Evolutionary conservation across 2,329 filamentous ascomycete species (phyloP).

Genomic region (Bisporella sp.): DNA sequence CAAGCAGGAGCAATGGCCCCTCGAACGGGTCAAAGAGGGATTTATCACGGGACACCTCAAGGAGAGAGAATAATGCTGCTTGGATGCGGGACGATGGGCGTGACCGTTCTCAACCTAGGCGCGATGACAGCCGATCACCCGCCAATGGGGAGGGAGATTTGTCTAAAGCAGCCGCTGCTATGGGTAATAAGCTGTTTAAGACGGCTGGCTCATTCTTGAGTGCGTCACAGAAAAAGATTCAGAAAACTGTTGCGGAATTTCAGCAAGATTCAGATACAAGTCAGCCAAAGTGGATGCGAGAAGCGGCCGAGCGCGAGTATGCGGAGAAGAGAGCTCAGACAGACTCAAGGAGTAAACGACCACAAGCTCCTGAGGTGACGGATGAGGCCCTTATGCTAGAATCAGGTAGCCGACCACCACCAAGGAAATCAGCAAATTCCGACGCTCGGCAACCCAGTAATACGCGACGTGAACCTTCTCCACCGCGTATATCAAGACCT

Average conservation of each 20-base stretch:
- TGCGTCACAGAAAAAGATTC: conserved; percentile 83
- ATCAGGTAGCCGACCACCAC: conserved; percentile 49
- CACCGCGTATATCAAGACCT: neutral
- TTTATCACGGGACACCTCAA: conserved; percentile 17
- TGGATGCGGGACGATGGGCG: conserved; percentile 55
- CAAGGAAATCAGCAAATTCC: conserved; percentile 24
- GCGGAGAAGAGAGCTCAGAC: conserved; percentile 28
- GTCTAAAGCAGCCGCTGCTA: conserved; percentile 70
- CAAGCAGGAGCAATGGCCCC: conserved; percentile 13
- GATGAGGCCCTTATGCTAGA: conserved; percentile 79
- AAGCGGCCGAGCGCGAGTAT: conserved; percentile 40
- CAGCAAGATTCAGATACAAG: conserved; percentile 64
- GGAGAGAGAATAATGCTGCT: conserved; percentile 41
- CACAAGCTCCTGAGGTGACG: conserved; percentile 39
- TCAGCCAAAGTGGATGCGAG: conserved; percentile 95
- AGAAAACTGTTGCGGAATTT: conserved; percentile 87
- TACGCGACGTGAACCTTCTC: conserved; percentile 42
- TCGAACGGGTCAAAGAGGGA: conserved; percentile 24
- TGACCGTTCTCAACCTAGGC: conserved; percentile 36
- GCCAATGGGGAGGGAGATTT: conserved; percentile 62
- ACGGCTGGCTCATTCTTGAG: conserved; percentile 96
- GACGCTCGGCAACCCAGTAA: conserved; percentile 3
- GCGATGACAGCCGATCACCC: conserved; percentile 48
- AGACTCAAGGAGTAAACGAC: conserved; percentile 19
- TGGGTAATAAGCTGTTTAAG: conserved; percentile 82